Percentiles rank a stretch among this genome's conserved stretches.
phyloP scores from a whole-genome alignment of 768 basidiomycete genomes.

The Mycena haematopus region DNA sequence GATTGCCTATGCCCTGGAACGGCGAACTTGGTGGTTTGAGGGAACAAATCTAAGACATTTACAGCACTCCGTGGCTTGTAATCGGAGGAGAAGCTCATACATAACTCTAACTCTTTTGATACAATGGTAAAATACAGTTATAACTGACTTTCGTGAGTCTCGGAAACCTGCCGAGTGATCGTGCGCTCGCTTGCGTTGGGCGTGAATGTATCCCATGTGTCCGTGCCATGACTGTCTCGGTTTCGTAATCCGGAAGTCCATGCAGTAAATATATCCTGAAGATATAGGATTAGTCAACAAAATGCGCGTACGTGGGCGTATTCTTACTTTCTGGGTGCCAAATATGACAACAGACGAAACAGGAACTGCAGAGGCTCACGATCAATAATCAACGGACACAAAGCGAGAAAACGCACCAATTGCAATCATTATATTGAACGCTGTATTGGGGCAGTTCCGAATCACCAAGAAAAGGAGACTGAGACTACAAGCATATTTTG shows the following conservation, averaged over 20 bases:
- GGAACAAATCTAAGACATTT: too few species aligned
- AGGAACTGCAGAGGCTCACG: conserved; percentile 13
- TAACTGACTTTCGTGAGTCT: not conserved
- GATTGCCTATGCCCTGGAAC: too few species aligned
- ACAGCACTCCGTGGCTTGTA: too few species aligned
- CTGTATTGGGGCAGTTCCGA: not conserved
- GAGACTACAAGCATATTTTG: conserved; percentile 5
- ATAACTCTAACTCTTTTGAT: conserved; percentile 7
- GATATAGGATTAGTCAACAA: not conserved
- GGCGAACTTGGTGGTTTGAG: too few species aligned
- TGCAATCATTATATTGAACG: conserved; percentile 27
- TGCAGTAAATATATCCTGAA: conserved; percentile 25
- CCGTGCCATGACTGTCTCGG: not conserved
- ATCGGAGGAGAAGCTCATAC: not conserved
- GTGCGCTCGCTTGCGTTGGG: conserved; percentile 5
- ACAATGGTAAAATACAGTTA: conserved; percentile 8
- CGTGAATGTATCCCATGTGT: conserved; percentile 28
- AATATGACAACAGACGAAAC: conserved; percentile 28
- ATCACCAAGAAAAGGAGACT: conserved; percentile 20
- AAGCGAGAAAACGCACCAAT: conserved; percentile 9
- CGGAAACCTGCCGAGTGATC: conserved; percentile 4
- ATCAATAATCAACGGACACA: not conserved
- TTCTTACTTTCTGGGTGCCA: conserved; percentile 25
- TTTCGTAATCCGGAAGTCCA: conserved; percentile 10
- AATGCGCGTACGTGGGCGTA: too few species aligned